A percentile compares a stretch with the other conserved stretches of the same genome.
Evolutionary conservation across 306 rosid species (phyloP).

Genomic region (Bauhinia variegata): DNA sequence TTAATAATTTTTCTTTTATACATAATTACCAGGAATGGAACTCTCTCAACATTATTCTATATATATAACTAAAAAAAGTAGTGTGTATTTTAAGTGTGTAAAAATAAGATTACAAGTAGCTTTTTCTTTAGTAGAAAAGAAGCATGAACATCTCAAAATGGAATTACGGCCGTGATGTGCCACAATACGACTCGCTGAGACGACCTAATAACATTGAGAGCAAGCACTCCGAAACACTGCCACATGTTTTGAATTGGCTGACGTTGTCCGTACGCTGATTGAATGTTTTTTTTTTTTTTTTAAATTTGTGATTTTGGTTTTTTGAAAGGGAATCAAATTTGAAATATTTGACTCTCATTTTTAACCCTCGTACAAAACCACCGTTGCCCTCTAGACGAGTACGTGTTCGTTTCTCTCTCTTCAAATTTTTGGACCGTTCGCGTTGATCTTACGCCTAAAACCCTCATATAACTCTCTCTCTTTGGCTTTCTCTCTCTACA

Average conservation of each 20-base stretch:
- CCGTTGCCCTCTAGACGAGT: too few relatives aligned
- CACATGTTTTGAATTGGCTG: background rate
- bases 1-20: too few relatives aligned
- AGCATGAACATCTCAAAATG: background rate
- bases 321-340: too few relatives aligned
- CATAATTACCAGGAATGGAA: too few relatives aligned
- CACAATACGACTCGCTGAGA: background rate
- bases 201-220: too few relatives aligned
- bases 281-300: too few relatives aligned
- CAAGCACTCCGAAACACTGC: background rate
- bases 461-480: background rate
- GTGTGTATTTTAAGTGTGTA: too few relatives aligned
- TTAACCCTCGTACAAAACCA: background rate
- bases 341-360: conserved; percentile 1
- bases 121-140: too few relatives aligned
- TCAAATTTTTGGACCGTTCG: conserved; percentile 17
- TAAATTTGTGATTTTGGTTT: too few relatives aligned
- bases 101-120: too few relatives aligned
- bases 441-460: conserved; percentile 35
- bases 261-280: conserved; percentile 9
- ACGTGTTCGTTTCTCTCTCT: background rate
- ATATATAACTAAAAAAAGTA: too few relatives aligned
- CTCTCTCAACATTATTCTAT: too few relatives aligned
- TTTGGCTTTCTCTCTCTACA: conserved; percentile 11
- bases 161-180: background rate